Evolutionary conservation across 2,329 filamentous ascomycete genomes (phyloP).

Genomic region (Fusarium tupiense): DNA sequence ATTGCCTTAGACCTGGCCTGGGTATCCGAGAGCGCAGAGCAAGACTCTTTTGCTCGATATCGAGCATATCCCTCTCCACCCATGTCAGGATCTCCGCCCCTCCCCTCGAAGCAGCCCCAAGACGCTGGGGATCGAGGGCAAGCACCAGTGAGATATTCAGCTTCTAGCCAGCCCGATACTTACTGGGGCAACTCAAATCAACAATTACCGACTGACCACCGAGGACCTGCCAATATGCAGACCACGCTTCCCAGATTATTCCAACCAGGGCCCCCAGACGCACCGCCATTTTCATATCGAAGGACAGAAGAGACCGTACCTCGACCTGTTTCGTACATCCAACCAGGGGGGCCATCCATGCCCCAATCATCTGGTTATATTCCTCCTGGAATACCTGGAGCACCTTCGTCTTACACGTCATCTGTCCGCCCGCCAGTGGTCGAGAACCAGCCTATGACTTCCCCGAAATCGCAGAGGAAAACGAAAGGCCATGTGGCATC

Average conservation of each 20-base stretch:
- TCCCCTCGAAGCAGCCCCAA: conserved; percentile 67
- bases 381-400: conserved; percentile 29
- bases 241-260: conserved; percentile 42
- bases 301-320: conserved; percentile 39
- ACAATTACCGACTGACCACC: conserved; percentile 36
- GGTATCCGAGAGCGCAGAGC: conserved; percentile 61
- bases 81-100: conserved; percentile 76
- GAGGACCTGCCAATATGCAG: conserved; percentile 40
- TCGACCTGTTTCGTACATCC: conserved; percentile 41
- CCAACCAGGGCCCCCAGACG: conserved; percentile 40
- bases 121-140: conserved; percentile 66
- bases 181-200: conserved; percentile 55
- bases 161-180: conserved; percentile 58
- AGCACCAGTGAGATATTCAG: conserved; percentile 53
- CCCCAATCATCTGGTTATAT: conserved; percentile 38
- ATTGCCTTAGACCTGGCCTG: conserved; percentile 58
- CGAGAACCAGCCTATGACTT: conserved; percentile 60
- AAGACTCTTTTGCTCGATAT: conserved; percentile 64
- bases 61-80: conserved; percentile 76
- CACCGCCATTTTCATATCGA: conserved; percentile 41
- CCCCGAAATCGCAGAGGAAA: conserved; percentile 71
- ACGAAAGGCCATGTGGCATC: conserved; percentile 86
- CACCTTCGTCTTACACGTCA: conserved; percentile 33
- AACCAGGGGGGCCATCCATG: conserved; percentile 27
- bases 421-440: conserved; percentile 49